Evolutionary conservation across 768 basidiomycete genomes (phyloP).

Genomic region (Lactifluus piperatus): DNA sequence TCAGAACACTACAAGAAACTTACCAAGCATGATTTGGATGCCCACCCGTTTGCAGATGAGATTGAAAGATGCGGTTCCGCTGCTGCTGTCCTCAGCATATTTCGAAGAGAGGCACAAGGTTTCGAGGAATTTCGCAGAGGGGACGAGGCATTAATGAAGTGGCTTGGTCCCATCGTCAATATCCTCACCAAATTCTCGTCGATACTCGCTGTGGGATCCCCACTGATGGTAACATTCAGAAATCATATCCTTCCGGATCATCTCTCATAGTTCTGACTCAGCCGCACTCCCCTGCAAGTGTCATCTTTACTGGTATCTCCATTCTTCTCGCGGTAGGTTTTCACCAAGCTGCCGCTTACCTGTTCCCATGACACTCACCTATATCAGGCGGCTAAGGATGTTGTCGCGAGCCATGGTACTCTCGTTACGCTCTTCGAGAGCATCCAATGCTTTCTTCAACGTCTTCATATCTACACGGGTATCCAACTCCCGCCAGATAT

Average conservation of each 20-base stretch:
- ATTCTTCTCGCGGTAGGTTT: not conserved
- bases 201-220: not conserved
- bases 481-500: no score
- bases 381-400: not conserved
- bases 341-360: not conserved
- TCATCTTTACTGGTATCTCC: not conserved
- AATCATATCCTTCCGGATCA: not conserved
- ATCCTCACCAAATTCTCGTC: not conserved
- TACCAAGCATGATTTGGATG: not conserved
- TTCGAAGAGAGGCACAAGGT: not conserved
- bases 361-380: not conserved
- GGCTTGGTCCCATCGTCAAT: not conserved
- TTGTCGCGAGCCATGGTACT: not conserved
- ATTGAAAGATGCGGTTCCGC: not conserved
- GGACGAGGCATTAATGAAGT: not conserved
- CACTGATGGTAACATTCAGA: not conserved
- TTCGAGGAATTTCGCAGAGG: not conserved
- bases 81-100: not conserved
- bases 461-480: not conserved
- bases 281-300: not conserved
- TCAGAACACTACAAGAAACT: not conserved
- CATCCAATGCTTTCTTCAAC: not conserved
- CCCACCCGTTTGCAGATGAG: not conserved
- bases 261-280: not conserved
- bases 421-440: not conserved